These are phyloP conservation scores for Trichothecium roseum DNA, from an alignment of 2,329 filamentous ascomycete species.

Conservation along the genomic window DNA sequence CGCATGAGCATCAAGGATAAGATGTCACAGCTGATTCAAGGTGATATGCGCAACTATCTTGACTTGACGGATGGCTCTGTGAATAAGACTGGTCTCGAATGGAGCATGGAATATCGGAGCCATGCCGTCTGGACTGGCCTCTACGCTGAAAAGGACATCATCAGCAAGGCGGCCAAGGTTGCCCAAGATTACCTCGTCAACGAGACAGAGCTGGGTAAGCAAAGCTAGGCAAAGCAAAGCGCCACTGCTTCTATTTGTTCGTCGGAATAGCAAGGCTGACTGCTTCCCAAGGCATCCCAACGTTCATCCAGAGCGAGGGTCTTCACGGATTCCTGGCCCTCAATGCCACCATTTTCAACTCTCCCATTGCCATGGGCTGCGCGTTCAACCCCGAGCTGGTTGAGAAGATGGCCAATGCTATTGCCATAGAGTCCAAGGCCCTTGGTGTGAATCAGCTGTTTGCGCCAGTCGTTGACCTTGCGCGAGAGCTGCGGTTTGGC, in stretches of 20 bases:
- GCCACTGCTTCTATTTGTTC: too few species aligned
- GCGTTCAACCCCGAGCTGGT: conserved; percentile 58
- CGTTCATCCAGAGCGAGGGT: conserved; percentile 63
- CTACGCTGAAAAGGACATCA: conserved; percentile 51
- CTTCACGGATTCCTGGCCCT: conserved; percentile 63
- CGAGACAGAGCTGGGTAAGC: conserved; percentile 20
- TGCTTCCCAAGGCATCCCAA: conserved; percentile 53
- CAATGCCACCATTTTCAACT: conserved; percentile 73
- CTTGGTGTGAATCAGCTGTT: conserved; percentile 66
- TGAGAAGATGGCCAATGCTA: conserved; percentile 54
- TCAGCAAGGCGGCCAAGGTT: conserved; percentile 50
- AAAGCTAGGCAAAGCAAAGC: background rate
- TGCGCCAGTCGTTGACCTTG: conserved; percentile 59
- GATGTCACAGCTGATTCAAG: conserved; percentile 56
- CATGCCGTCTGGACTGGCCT: conserved; percentile 65
- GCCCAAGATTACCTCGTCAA: conserved; percentile 61
- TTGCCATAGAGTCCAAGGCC: conserved; percentile 54
- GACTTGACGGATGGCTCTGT: conserved; percentile 56
- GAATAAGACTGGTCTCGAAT: conserved; percentile 56
- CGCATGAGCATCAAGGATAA: conserved; percentile 71
- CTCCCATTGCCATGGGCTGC: conserved; percentile 61
- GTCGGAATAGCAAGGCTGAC: background rate
- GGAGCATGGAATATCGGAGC: conserved; percentile 55
- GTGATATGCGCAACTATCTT: conserved; percentile 65
- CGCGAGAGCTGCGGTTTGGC: conserved; percentile 60